Conservation (phyloP, 2,329 filamentous ascomycete genomes). For the Beauveria rudraprayagi region DNA sequence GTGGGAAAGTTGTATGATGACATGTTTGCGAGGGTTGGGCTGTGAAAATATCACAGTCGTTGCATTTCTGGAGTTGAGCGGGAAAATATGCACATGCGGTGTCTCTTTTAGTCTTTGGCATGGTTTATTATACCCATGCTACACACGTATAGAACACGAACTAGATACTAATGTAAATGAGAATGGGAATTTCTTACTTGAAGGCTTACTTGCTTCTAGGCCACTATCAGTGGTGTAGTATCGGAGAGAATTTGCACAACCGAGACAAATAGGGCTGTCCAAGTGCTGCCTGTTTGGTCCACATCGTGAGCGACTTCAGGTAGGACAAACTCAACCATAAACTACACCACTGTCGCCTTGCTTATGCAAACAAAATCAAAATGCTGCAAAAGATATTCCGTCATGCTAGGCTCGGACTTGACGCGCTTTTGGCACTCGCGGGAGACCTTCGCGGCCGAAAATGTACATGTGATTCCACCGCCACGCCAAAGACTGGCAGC, state of each 20-base stretch:
- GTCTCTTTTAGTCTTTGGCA: background rate
- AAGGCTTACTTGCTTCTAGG: background rate
- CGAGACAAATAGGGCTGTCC: too few relatives aligned
- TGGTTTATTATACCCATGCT: background rate
- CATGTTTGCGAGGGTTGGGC: conserved; percentile 34
- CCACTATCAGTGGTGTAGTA: too few relatives aligned
- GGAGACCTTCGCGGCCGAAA: background rate
- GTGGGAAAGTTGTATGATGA: conserved; percentile 72
- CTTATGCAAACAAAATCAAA: too few relatives aligned
- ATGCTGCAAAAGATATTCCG: too few relatives aligned
- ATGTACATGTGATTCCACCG: too few relatives aligned
- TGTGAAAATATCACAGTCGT: conserved; percentile 15
- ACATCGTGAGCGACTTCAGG: too few relatives aligned
- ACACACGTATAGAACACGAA: background rate
- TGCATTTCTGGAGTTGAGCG: conserved; percentile 2
- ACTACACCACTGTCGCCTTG: too few relatives aligned
- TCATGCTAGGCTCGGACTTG: too few relatives aligned
- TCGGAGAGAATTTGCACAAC: too few relatives aligned
- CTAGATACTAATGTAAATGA: background rate
- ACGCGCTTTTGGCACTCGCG: background rate
- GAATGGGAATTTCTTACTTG: background rate
- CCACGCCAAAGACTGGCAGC: background rate
- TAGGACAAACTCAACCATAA: too few relatives aligned
- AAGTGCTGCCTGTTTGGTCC: too few relatives aligned
- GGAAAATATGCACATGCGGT: background rate